Evolutionary conservation across 768 basidiomycete species (phyloP), one percentile per base, ranked within the genome.

Genomic region (Boletus patriciae): DNA sequence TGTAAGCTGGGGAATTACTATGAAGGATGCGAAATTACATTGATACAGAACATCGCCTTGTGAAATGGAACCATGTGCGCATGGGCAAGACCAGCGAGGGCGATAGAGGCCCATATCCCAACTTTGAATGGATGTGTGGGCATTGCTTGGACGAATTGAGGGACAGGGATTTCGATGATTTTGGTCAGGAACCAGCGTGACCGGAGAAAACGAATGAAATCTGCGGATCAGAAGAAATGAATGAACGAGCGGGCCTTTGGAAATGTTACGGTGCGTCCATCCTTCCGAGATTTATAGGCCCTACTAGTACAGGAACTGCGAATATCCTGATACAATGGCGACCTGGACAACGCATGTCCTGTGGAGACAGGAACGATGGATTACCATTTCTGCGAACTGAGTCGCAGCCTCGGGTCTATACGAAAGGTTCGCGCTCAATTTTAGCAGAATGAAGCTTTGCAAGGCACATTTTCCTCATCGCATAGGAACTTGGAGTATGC

Each of bases 151-250:
- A 50, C 10, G 18, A 40, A 49, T 46, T 10, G 33, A 57, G n/a
- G 45, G n/a, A 42, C 13, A 25, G 33, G 21, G 31, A 36, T 18
- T 23, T 18, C n/a, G n/a, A n/a, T n/a, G n/a, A n/a, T n/a, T n/a
- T n/a, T 38, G 19, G 47, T 46, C 48, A 46, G n/a, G 54, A 52
- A 61, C 58, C 54, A 56, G 62, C n/a, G n/a, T 54, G 42, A 61
- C 45, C 7, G n/a, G 29, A 38, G 15, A 25, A 37, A 49, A 44
- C 2, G 38, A 46, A 41, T 44, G 59, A 27, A 41, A 9, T 41
- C 1, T 2, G 12, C 3, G 21, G 41, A 38, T 36, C n/a, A 38
- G 33, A 25, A 21, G 33, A 8, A 44, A 41, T 9, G 25, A 44
- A 9, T 40, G 50, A 11, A 18, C 3, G 16, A 36, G 18, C 5